Evolutionary conservation across 441 rosid genomes (phyloP), one percentile per base, ranked within the genome.

Genomic region (Adansonia gregorii): DNA sequence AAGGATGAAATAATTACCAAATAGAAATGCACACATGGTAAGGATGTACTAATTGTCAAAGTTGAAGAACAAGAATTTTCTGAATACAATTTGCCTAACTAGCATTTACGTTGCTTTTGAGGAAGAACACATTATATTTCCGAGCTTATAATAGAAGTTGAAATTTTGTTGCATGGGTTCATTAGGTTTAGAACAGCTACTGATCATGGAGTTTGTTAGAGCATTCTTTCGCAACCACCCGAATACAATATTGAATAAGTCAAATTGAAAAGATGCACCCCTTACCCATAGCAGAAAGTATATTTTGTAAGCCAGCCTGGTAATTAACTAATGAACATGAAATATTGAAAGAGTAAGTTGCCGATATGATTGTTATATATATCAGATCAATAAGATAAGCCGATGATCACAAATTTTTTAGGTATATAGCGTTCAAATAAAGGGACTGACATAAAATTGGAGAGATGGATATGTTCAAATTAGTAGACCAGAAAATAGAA

Each of bases 281-380:
- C 3, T 67, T 4, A 68, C 3, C n/a, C 39, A 0, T 67, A 51
- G 31, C 41, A 48, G 20, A 48, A 12, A 11, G 74, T 15, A 41
- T 24, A 51, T 49, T 70, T 24, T 51, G 11, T 22, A 20, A 24
- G 74, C 52, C 17, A 17, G 49, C 65, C 8, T 22, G n/a, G 6
- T 59, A 59, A 58, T 58, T 15, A 67, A 54, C 31, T 52, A 52
- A 52, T 54, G 51, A 9, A 54, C 77, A 67, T 65, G 74, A 73
- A 78, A 74, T 73, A 54, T 41, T 35, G 10, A 54, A 11, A 10
- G 9, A 31, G 14, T 64, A 64, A 35, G 5, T 61, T 6, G 46
- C 39, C 41, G 70, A 65, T 65, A 7, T 58, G 63, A 55, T 19
- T 55, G 45, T 31, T 6, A 41, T 63, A 63, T 3, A 58, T 20